Evolutionary conservation across 1,139 yeast species (phyloP).

Genomic region (Yamadazyma triangularis): DNA sequence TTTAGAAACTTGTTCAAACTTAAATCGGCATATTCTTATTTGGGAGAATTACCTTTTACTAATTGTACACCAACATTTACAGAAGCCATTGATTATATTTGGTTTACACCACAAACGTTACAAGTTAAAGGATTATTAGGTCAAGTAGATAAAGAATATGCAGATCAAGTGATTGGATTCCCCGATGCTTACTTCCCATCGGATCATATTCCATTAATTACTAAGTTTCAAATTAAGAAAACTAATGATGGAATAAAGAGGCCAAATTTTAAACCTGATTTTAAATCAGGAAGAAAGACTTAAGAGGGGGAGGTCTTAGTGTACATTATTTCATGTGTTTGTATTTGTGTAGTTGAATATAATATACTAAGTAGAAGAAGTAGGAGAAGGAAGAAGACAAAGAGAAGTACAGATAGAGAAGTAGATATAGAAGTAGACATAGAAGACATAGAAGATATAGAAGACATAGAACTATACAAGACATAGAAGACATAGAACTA

Average conservation of each 20-base stretch:
- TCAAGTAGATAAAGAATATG: slow-evolving; percentile 73
- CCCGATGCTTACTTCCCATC: slow-evolving; percentile 95
- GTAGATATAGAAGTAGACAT: too few species aligned
- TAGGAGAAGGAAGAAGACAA: too few species aligned
- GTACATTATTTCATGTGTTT: too few species aligned
- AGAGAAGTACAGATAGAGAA: too few species aligned
- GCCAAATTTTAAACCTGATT: slow-evolving; percentile 50
- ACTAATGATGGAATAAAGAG: slow-evolving; percentile 22
- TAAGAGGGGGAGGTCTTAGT: too few species aligned
- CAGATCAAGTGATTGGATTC: slow-evolving; percentile 76
- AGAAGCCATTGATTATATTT: slow-evolving; percentile 89
- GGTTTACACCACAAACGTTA: slow-evolving; percentile 80
- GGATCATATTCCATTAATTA: slow-evolving; percentile 83
- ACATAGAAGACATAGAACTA: too few species aligned
- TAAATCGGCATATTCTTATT: slow-evolving; percentile 77
- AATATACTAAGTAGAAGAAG: too few species aligned
- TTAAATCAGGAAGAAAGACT: slow-evolving; percentile 49
- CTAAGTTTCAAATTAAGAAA: slow-evolving; percentile 72
- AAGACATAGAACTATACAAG: too few species aligned
- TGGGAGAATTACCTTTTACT: slow-evolving; percentile 91
- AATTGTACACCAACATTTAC: slow-evolving; percentile 92
- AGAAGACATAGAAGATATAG: too few species aligned
- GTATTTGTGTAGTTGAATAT: too few species aligned
- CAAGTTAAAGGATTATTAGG: slow-evolving; percentile 86
- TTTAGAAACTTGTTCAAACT: slow-evolving; percentile 76